A percentile compares a stretch with the other conserved stretches of the same genome.
These are phyloP conservation scores for Huntiella abstrusa DNA, from an alignment of 2,329 filamentous ascomycete genomes.

Conservation along the genomic window DNA sequence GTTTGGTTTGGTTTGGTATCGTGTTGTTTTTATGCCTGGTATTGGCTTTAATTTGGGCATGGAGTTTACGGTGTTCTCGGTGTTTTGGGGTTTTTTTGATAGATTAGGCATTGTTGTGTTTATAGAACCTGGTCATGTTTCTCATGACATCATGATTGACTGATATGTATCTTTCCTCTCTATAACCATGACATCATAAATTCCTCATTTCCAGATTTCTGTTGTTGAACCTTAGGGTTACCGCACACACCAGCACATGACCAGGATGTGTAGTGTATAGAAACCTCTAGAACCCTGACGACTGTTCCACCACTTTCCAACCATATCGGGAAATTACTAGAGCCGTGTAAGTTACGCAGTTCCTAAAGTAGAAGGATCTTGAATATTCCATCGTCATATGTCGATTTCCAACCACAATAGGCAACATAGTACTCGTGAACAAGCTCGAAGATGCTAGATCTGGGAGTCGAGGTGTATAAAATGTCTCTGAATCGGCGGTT, in stretches of 20 bases:
- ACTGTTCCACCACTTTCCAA: neutral
- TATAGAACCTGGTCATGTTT: too few relatives aligned
- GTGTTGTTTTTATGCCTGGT: neutral
- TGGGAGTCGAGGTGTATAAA: slow-evolving; percentile 1
- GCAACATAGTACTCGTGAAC: neutral
- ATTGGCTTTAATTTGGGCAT: neutral
- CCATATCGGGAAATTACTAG: neutral
- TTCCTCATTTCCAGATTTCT: too few relatives aligned
- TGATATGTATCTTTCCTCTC: too few relatives aligned
- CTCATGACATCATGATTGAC: too few relatives aligned
- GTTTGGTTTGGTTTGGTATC: neutral
- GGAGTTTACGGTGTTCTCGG: neutral
- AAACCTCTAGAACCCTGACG: neutral
- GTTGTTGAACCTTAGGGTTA: neutral
- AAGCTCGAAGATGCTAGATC: slow-evolving; percentile 6
- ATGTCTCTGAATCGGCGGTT: neutral
- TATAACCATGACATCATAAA: neutral
- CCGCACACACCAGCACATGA: neutral
- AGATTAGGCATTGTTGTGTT: too few relatives aligned
- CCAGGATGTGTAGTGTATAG: neutral
- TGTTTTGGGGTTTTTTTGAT: too few relatives aligned
- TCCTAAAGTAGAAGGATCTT: neutral
- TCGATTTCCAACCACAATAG: neutral
- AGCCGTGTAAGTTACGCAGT: neutral
- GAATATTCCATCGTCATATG: neutral